phyloP scores from a whole-genome alignment of 768 basidiomycete genomes.

The Phaffia australis region DNA sequence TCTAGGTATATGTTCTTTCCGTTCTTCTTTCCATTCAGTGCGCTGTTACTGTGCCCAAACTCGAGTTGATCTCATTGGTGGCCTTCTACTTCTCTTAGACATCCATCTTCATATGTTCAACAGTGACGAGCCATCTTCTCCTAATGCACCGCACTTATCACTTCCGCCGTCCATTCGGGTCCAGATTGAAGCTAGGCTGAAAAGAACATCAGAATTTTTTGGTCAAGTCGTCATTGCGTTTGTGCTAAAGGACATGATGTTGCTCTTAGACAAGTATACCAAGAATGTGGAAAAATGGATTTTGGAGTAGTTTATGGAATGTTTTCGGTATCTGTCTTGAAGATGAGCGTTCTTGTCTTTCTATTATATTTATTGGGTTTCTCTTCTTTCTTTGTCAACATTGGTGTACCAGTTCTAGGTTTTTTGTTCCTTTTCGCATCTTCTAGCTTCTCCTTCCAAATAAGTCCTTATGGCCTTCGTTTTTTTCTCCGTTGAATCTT shows the following conservation, averaged over 20 bases:
- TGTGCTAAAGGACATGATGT: slow-evolving; percentile 74
- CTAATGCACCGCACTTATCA: slow-evolving; percentile 45
- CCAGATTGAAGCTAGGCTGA: slow-evolving; percentile 61
- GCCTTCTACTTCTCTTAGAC: not conserved
- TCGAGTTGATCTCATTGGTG: not conserved
- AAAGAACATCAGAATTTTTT: slow-evolving; percentile 81
- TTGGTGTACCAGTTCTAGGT: too few relatives aligned
- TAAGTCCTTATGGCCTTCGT: too few relatives aligned
- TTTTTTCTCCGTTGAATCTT: too few relatives aligned
- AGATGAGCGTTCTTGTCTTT: too few relatives aligned
- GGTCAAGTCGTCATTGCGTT: slow-evolving; percentile 78
- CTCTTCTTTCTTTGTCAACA: too few relatives aligned
- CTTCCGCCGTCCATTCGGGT: slow-evolving; percentile 55
- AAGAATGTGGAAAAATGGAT: slow-evolving; percentile 91
- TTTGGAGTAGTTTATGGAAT: slow-evolving; percentile 47
- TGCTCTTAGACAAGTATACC: slow-evolving; percentile 80
- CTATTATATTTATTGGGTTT: too few relatives aligned
- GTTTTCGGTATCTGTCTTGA: too few relatives aligned
- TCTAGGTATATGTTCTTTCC: not conserved
- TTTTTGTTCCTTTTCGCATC: too few relatives aligned
- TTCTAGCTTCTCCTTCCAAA: too few relatives aligned
- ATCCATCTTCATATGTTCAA: slow-evolving; percentile 1
- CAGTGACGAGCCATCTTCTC: not conserved
- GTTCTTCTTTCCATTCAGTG: slow-evolving; percentile 28
- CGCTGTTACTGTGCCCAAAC: slow-evolving; percentile 36